A percentile compares a stretch with the other conserved stretches of the same genome.
Conservation (phyloP, 1,139 yeast species). For the Geotrichum reessii region DNA sequence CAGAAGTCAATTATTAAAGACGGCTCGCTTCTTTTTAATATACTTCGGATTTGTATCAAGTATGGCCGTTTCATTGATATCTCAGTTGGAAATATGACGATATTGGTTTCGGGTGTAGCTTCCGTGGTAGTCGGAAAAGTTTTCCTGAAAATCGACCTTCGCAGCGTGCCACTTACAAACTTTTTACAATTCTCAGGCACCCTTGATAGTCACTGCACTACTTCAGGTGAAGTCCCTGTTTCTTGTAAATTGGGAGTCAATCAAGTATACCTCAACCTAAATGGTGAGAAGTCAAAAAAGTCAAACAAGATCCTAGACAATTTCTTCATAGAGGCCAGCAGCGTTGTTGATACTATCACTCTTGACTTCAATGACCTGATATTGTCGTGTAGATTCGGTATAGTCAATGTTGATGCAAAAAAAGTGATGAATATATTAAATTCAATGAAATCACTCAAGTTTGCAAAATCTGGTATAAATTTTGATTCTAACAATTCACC, state of each 20-base stretch:
- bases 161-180: slow-evolving; percentile 20
- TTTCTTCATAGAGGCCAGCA: slow-evolving; percentile 32
- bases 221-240: slow-evolving; percentile 32
- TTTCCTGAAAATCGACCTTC: slow-evolving; percentile 28
- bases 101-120: slow-evolving; percentile 27
- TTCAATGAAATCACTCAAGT: slow-evolving; percentile 6
- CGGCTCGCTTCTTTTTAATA: slow-evolving; percentile 23
- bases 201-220: slow-evolving; percentile 30
- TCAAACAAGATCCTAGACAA: slow-evolving; percentile 30
- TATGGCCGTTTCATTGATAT: slow-evolving; percentile 31
- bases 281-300: neutral
- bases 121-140: slow-evolving; percentile 31
- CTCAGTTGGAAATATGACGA: slow-evolving; percentile 25
- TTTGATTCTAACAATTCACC: neutral
- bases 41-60: slow-evolving; percentile 29
- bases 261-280: slow-evolving; percentile 31
- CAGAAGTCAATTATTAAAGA: slow-evolving; percentile 22
- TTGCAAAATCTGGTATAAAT: neutral
- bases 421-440: slow-evolving; percentile 21
- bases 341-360: slow-evolving; percentile 32
- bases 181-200: slow-evolving; percentile 34
- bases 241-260: slow-evolving; percentile 25
- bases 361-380: slow-evolving; percentile 34
- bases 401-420: slow-evolving; percentile 25
- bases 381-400: slow-evolving; percentile 31